Conservation (phyloP, 495 filamentous ascomycete species). For the Lophiotrema nucula region DNA sequence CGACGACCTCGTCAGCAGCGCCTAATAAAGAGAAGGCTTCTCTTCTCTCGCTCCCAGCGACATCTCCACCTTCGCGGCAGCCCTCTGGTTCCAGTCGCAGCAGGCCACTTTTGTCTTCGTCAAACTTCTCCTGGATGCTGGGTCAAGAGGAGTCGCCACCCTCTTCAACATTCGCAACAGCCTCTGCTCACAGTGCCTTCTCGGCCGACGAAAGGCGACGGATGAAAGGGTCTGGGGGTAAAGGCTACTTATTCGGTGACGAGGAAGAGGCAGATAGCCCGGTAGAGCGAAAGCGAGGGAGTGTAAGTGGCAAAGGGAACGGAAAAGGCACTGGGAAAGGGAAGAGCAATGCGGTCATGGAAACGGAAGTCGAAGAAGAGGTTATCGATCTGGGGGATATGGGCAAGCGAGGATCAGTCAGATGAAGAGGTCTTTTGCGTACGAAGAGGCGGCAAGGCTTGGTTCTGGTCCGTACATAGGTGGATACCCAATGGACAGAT, state of each 20-base stretch:
- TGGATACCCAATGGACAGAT: neutral
- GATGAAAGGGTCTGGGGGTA: conserved; percentile 12
- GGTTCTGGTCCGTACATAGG: neutral
- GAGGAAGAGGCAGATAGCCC: conserved; percentile 23
- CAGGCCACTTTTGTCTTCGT: conserved; percentile 72
- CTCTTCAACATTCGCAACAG: conserved; percentile 18
- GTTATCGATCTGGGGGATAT: conserved; percentile 33
- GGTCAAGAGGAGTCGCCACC: conserved; percentile 45
- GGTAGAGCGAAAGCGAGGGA: conserved; percentile 3
- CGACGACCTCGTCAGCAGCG: conserved; percentile 6
- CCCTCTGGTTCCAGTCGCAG: conserved; percentile 11
- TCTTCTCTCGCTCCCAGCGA: neutral
- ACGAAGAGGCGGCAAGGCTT: neutral
- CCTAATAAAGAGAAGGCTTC: conserved; percentile 3
- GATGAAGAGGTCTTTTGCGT: neutral
- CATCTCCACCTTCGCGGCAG: conserved; percentile 5
- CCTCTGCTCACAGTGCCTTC: conserved; percentile 20
- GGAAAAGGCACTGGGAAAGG: conserved; percentile 6
- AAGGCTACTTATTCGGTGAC: conserved; percentile 37
- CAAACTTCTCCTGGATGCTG: conserved; percentile 97
- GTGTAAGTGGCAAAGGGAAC: neutral
- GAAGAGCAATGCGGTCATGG: neutral
- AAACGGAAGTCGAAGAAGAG: conserved; percentile 26
- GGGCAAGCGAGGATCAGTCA: neutral
- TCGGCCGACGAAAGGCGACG: conserved; percentile 30